A percentile compares a stretch with the other conserved stretches of the same genome.
Conservation (phyloP, 2,329 filamentous ascomycete genomes). For the Paraphoma chrysanthemicola region DNA sequence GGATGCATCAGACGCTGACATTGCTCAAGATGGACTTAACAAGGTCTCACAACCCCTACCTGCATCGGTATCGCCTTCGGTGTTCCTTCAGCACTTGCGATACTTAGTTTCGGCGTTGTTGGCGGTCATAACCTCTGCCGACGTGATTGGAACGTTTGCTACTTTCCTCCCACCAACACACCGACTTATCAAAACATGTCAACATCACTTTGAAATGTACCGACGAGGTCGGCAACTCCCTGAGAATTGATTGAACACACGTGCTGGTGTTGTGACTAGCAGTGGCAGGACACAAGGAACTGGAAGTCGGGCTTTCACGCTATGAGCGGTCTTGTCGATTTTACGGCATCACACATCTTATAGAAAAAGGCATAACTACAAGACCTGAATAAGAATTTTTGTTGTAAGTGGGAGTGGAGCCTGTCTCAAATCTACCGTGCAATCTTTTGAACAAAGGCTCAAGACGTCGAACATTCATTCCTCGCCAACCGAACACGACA, state of each 20-base stretch:
- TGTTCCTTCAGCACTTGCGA: constrained; percentile 64
- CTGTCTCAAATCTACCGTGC: no score
- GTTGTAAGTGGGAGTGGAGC: no score
- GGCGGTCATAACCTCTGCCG: constrained; percentile 67
- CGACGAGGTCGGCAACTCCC: constrained; percentile 68
- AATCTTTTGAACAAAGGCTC: no score
- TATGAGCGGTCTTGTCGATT: no score
- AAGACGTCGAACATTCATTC: no score
- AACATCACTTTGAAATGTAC: constrained; percentile 72
- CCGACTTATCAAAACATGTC: constrained; percentile 63
- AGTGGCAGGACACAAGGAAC: no score
- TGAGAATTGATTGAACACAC: constrained; percentile 35
- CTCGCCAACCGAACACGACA: neutral
- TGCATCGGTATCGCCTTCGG: constrained; percentile 65
- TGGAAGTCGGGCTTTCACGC: no score
- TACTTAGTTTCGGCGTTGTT: constrained; percentile 64
- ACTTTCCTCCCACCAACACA: constrained; percentile 68
- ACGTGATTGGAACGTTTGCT: constrained; percentile 63
- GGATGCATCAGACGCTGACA: neutral
- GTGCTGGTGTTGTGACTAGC: no score
- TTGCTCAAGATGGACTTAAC: constrained; percentile 25
- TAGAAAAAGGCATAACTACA: no score
- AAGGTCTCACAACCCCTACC: constrained; percentile 60
- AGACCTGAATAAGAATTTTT: no score
- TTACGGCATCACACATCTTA: no score